phyloP scores from a whole-genome alignment of 139 green algal genomes.

The Micractinium conductrix region DNA sequence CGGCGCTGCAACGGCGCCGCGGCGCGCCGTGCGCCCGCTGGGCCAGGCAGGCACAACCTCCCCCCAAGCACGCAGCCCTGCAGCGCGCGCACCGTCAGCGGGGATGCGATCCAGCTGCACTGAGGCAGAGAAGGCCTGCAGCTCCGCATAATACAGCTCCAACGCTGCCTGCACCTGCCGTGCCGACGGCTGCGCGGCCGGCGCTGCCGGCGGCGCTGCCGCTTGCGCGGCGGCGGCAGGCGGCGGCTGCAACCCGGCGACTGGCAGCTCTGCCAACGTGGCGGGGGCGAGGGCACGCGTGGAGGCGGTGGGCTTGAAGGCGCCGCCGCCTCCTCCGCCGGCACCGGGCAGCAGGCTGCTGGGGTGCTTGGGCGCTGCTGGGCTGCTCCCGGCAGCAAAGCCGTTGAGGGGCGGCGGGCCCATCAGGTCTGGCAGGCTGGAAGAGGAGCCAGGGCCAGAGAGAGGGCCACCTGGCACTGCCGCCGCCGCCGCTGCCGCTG shows the following conservation, averaged over 20 bases:
- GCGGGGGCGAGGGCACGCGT: not conserved
- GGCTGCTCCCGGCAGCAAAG: too few relatives aligned
- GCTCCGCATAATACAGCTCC: conserved; percentile 25
- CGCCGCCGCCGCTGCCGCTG: not conserved
- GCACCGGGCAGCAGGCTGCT: not conserved
- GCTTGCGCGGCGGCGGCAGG: not conserved
- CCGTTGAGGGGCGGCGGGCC: too few relatives aligned
- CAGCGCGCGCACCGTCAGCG: not conserved
- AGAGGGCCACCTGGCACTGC: not conserved
- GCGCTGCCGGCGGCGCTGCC: not conserved
- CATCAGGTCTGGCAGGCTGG: not conserved
- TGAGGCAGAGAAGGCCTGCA: conserved; percentile 25
- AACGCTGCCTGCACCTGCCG: conserved; percentile 8
- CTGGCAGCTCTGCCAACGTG: not conserved
- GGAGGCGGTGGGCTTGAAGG: not conserved
- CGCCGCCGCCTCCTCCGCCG: not conserved
- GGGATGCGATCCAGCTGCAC: conserved; percentile 19
- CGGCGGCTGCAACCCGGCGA: not conserved
- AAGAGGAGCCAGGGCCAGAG: not conserved
- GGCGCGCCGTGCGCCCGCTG: too few relatives aligned
- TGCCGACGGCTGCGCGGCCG: not conserved
- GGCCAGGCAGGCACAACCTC: not conserved
- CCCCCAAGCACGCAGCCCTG: not conserved
- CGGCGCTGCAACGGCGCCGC: too few relatives aligned
- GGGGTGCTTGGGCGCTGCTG: not conserved